Conservation (phyloP, 257 asterid genomes). For the Fraxinus anomala region DNA sequence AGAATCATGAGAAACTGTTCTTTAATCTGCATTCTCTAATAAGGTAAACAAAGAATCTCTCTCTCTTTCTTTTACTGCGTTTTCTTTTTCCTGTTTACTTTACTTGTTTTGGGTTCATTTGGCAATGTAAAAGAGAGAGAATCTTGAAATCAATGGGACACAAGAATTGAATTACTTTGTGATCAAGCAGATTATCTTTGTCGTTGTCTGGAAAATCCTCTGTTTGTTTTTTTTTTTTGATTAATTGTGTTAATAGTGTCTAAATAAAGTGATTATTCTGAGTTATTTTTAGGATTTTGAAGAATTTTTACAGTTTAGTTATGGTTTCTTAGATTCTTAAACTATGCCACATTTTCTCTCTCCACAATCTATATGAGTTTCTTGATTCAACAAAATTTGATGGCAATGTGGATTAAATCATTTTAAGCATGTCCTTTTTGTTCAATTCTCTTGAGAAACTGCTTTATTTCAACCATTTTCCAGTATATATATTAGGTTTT, state of each 20-base stretch:
- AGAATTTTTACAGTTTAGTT: neutral
- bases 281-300: neutral
- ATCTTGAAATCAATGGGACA: neutral
- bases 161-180: conserved; percentile 7
- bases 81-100: neutral
- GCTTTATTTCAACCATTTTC: neutral
- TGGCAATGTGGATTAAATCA: neutral
- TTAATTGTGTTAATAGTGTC: neutral
- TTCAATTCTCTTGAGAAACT: neutral
- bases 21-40: neutral
- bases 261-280: neutral
- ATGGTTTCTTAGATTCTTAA: neutral
- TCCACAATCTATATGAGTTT: neutral
- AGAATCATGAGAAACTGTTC: neutral
- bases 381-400: neutral
- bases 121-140: neutral
- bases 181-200: neutral
- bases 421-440: neutral
- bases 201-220: neutral
- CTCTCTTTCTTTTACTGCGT: neutral
- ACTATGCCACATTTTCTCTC: neutral
- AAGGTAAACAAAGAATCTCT: neutral
- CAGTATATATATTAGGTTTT: neutral
- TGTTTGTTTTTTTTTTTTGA: neutral
- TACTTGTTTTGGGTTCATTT: neutral